Base-by-base conservation (phyloP, 345 rosid genomes). In the Dipteronia sinensis region DNA sequence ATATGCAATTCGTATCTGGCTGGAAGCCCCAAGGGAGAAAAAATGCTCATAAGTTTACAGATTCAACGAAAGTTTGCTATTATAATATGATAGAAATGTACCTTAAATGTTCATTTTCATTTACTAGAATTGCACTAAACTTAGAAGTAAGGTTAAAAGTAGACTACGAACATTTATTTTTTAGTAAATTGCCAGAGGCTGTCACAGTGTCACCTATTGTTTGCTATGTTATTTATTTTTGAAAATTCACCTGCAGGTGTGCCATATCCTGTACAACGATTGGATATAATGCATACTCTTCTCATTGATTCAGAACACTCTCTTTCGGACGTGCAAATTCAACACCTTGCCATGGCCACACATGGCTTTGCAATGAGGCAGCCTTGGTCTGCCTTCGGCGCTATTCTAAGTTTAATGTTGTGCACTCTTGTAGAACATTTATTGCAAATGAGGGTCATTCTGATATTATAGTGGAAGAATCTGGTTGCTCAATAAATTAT, bases 321-420 rank as follows among this genome's bases (percentile, higher is more conserved):
- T 29, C 89, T 95, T 79, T 87, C 92, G 71, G 89, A 85, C 75
- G 56, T 20, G 22, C 90, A 95, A 81, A 74, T 93, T 72, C 88
- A 90, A 77, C 88, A 90, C 55, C 91, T 95, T 71, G 90, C 95
- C 61, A 85, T 75, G 84, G 70, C 87, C 64, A 93, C 99, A 7
- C 98, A 93, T 85, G 98, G 97, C 89, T 95, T 20, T 92, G 96
- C 83, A 88, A 92, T 78, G 97, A 91, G 86, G 98, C 98, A 46
- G 93, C 97, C 19, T 81, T 91, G 81, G 86, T 85, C 53, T 94
- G 98, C 81, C 92, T 95, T 76, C 88, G 97, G 86, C 86, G 78
- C 61, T 86, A 85, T 84, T 75, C 85, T 67, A 77, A 81, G 72
- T 78, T 72, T 71, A 83, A 65, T 47, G 53, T 27, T 71, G 73